These are phyloP conservation scores for Sechiopsis laciniata DNA, from an alignment of 306 rosid species.

Conservation along the genomic window DNA sequence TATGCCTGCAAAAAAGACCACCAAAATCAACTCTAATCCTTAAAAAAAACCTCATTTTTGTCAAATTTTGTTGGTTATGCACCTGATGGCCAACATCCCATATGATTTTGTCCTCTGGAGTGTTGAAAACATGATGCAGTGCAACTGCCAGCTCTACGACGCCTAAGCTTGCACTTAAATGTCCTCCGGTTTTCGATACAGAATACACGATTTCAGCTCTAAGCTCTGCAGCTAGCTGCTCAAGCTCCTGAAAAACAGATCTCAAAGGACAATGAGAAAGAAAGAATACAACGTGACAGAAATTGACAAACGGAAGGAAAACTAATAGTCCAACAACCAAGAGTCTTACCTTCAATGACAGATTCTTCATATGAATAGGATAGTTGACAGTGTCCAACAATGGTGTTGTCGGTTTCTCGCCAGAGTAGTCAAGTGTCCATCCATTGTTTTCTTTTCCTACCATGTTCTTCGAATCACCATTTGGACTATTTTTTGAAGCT, in stretches of 20 bases:
- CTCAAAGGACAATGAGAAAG: not conserved
- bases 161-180: slow-evolving; percentile 92
- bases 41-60: not conserved
- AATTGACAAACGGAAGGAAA: not conserved
- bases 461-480: slow-evolving; percentile 34
- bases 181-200: slow-evolving; percentile 73
- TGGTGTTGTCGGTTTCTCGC: slow-evolving; percentile 60
- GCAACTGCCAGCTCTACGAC: slow-evolving; percentile 83
- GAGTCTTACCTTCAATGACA: slow-evolving; percentile 47
- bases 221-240: slow-evolving; percentile 73
- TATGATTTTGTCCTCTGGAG: slow-evolving; percentile 77
- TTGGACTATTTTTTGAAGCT: slow-evolving; percentile 41
- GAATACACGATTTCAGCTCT: slow-evolving; percentile 66
- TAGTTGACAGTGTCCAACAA: slow-evolving; percentile 71
- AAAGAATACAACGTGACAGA: not conserved
- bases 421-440: slow-evolving; percentile 52
- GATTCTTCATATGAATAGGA: slow-evolving; percentile 81
- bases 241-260: slow-evolving; percentile 51
- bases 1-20: slow-evolving; percentile 42
- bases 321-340: not conserved
- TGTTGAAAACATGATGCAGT: slow-evolving; percentile 75
- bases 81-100: slow-evolving; percentile 99
- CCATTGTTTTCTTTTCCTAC: slow-evolving; percentile 42
- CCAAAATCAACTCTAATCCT: not conserved
- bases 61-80: not conserved